Evolutionary conservation across 2,329 filamentous ascomycete species (phyloP), one percentile per base, ranked within the genome.

Genomic region (Scedosporium aurantiacum): DNA sequence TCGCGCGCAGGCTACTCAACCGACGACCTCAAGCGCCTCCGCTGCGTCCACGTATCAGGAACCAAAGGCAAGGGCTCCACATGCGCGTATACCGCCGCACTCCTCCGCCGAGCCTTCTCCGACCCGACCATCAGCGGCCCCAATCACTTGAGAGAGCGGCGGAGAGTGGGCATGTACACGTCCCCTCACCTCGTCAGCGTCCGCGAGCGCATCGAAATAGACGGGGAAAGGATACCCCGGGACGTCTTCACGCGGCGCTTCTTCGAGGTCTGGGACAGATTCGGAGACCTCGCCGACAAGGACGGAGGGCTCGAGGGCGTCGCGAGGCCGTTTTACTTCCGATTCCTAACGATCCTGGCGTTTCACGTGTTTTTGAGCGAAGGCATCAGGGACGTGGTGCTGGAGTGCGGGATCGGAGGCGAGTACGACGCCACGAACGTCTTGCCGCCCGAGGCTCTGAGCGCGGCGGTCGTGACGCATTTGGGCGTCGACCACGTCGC

Each of bases 11-110:
- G 90, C 57, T 90, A 96, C 74, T 75, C 87, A 74, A 72, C 72
- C 1, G 60, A 67, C 0, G 75, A 78, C 65, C 75, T 83, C 27
- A 67, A 72, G 12, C 65, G 68, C 3, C 72, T 82, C 59, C 74
- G 73, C 16, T 80, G 79, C 66, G 84, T 97, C 63, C 93, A 97
- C 71, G 85, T 97, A 55, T 90, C 93, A 1, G 93, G 93, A 12
- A 97, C 92, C 4, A 97, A 97, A 72, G 93, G 93, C 63, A 97
- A 97, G 73, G 92, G 92, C 47, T 94, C 90, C 2, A 91, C 91
- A 0, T 90, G 89, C 65, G 88, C 92, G 8, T 93, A 92, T 71
- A 82, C 91, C 21, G 90, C 91, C 14, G 86, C 86, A 2, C 89
- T 96, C 64, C 78, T 96, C n/a, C 75, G 79, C 3, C 76, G 68